Conservation (phyloP, 257 asterid genomes). For the Sherardia arvensis region DNA sequence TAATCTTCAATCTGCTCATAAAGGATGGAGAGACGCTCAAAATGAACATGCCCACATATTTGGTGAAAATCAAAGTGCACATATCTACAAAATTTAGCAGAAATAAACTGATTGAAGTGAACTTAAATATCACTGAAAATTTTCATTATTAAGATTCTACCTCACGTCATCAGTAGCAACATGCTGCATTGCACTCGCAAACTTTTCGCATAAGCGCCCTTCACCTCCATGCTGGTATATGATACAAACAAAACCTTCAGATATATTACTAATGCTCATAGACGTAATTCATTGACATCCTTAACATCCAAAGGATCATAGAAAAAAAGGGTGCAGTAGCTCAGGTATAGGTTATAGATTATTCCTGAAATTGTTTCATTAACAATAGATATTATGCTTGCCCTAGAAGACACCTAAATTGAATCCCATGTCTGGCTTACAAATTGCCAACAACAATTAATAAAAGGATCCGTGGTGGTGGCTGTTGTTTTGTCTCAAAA, state of each 20-base stretch:
- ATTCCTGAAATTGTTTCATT: not conserved
- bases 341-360: no score
- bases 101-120: conserved; percentile 16
- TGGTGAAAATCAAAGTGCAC: conserved; percentile 93
- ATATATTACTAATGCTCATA: not conserved
- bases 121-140: conserved; percentile 3
- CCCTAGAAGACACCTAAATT: not conserved
- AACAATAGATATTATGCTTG: not conserved
- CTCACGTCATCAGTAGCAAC: conserved; percentile 55
- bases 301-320: not conserved
- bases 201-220: conserved; percentile 63
- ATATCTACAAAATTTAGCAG: conserved; percentile 43
- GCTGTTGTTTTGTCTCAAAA: not conserved
- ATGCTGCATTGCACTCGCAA: conserved; percentile 53
- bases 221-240: conserved; percentile 72
- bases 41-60: conserved; percentile 75
- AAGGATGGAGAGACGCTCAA: conserved; percentile 81
- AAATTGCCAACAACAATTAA: no score
- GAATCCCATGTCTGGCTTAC: not conserved
- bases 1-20: conserved; percentile 68
- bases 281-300: not conserved
- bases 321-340: not conserved
- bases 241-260: conserved; percentile 8
- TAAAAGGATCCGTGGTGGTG: no score
- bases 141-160: conserved; percentile 24